Conservation (phyloP, 2,329 filamentous ascomycete genomes). For the Xylariaceae sp. region DNA sequence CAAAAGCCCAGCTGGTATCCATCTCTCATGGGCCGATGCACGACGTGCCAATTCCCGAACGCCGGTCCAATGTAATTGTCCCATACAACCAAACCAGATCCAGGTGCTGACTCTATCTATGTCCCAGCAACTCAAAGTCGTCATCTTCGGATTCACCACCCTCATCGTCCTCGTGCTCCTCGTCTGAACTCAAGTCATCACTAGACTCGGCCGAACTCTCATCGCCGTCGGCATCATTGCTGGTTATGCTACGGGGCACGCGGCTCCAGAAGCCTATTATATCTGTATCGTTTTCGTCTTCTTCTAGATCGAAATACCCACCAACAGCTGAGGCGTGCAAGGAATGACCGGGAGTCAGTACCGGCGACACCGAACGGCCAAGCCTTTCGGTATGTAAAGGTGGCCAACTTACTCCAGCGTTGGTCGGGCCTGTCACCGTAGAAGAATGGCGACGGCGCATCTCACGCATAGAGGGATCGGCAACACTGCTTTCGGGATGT, state of each 20-base stretch:
- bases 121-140: slow-evolving; percentile 31
- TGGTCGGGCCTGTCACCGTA: slow-evolving; percentile 20
- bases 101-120: slow-evolving; percentile 25
- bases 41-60: slow-evolving; percentile 26
- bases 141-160: slow-evolving; percentile 44
- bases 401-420: slow-evolving; percentile 13
- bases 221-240: slow-evolving; percentile 34
- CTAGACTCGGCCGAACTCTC: slow-evolving; percentile 28
- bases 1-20: too few relatives aligned
- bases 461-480: slow-evolving; percentile 21
- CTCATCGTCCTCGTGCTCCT: slow-evolving; percentile 43
- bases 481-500: slow-evolving; percentile 8
- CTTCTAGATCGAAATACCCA: slow-evolving; percentile 25
- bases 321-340: slow-evolving; percentile 18
- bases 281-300: slow-evolving; percentile 49
- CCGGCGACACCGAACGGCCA: slow-evolving; percentile 42
- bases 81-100: slow-evolving; percentile 13
- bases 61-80: slow-evolving; percentile 22
- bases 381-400: slow-evolving; percentile 34
- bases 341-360: slow-evolving; percentile 20
- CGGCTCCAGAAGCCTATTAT: slow-evolving; percentile 55
- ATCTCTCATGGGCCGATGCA: too few relatives aligned
- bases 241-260: slow-evolving; percentile 35
- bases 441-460: slow-evolving; percentile 32
- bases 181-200: slow-evolving; percentile 31